These are phyloP conservation scores for Pseudofabraea citricarpa DNA, from an alignment of 2,329 filamentous ascomycete genomes.

Conservation along the genomic window DNA sequence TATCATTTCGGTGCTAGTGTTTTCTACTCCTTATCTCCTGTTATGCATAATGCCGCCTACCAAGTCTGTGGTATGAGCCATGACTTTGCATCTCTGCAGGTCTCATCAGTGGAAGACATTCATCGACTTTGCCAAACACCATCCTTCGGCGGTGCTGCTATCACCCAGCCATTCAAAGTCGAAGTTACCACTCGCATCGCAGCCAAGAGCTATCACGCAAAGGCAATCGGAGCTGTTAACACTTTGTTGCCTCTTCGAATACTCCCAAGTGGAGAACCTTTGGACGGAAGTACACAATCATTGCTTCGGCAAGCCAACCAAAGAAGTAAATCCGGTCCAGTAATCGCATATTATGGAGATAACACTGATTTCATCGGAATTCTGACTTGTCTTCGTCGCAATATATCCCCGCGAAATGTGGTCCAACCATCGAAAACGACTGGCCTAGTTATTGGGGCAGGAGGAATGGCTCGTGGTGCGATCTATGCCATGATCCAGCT, in stretches of 20 bases:
- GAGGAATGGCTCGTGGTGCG: conserved; percentile 74
- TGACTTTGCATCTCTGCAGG: conserved; percentile 59
- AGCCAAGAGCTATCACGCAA: conserved; percentile 65
- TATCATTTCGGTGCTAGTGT: conserved; percentile 72
- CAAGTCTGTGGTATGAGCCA: conserved; percentile 64
- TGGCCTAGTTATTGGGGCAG: conserved; percentile 59
- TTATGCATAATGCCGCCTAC: conserved; percentile 72
- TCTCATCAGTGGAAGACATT: conserved; percentile 57
- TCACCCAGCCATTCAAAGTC: conserved; percentile 71
- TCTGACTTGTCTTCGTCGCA: conserved; percentile 64
- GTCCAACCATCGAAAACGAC: conserved; percentile 42
- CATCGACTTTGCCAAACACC: conserved; percentile 58
- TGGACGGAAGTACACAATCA: conserved; percentile 40
- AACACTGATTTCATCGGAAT: conserved; percentile 84
- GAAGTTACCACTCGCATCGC: conserved; percentile 62
- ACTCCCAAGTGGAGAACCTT: conserved; percentile 32
- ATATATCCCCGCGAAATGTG: conserved; percentile 67
- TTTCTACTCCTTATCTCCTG: conserved; percentile 68
- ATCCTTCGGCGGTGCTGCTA: conserved; percentile 66
- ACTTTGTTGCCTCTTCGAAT: conserved; percentile 66
- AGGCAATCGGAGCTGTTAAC: conserved; percentile 72
- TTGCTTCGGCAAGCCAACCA: conserved; percentile 36
- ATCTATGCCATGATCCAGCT: conserved; percentile 75
- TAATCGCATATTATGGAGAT: conserved; percentile 68
- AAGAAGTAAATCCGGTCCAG: conserved; percentile 59